These are phyloP conservation scores for Penicillium paradoxum DNA, from an alignment of 495 filamentous ascomycete genomes.

Conservation along the genomic window DNA sequence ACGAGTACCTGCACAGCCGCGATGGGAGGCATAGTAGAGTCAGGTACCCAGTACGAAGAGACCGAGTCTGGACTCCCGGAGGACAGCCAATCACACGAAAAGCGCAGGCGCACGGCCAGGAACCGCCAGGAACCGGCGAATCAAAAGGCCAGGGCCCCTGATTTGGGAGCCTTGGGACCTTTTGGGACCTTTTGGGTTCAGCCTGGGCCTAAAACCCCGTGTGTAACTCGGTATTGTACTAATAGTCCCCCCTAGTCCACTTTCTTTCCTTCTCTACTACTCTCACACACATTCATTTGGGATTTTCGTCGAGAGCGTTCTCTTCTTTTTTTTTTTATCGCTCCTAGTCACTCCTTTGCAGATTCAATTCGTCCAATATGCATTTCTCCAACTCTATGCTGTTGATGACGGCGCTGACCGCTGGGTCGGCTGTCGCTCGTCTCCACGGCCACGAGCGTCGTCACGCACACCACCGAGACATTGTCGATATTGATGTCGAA, in stretches of 20 bases:
- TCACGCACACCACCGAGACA: slow-evolving; percentile 28
- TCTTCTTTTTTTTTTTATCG: slow-evolving; percentile 17
- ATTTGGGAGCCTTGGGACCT: not conserved
- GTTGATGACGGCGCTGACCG: slow-evolving; percentile 39
- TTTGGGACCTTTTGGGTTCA: not conserved
- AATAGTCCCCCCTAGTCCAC: slow-evolving; percentile 14
- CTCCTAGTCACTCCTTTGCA: slow-evolving; percentile 22
- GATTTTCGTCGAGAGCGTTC: slow-evolving; percentile 15
- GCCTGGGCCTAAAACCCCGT: not conserved
- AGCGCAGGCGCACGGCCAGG: slow-evolving; percentile 2
- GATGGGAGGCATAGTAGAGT: not conserved
- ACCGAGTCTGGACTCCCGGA: slow-evolving; percentile 1
- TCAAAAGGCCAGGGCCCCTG: slow-evolving; percentile 7
- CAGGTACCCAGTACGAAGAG: slow-evolving; percentile 3
- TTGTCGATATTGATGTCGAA: slow-evolving; percentile 31
- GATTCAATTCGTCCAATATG: slow-evolving; percentile 27
- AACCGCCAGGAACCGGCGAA: slow-evolving; percentile 12
- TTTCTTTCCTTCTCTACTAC: slow-evolving; percentile 14
- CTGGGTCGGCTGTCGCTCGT: slow-evolving; percentile 39
- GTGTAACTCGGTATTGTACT: slow-evolving; percentile 4
- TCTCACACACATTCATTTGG: slow-evolving; percentile 27
- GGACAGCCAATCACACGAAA: slow-evolving; percentile 5
- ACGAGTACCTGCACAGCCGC: slow-evolving; percentile 1
- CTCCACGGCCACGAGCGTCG: slow-evolving; percentile 46
- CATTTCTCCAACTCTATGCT: slow-evolving; percentile 40